Base-by-base conservation (phyloP, 257 asterid species). In the Jacaranda copaia region DNA sequence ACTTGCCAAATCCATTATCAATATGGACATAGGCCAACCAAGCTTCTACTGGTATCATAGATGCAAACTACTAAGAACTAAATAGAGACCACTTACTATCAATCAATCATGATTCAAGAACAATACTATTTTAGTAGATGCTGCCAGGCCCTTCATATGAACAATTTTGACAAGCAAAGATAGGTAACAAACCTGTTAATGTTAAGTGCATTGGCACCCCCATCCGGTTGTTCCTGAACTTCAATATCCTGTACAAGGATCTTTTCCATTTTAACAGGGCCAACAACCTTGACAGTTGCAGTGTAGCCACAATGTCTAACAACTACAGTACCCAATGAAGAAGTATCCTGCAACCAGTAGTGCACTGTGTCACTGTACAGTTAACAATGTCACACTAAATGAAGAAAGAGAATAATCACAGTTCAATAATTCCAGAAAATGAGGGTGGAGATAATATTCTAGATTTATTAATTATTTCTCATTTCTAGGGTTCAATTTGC, bases 131-230 rank as follows among this genome's bases (percentile, higher is more conserved):
- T 25, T 25, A 25, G 32, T 25, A 25, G 32, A 25, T 25, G 32
- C 32, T 25, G 19, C 56, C 58, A 70, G 12, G 68, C 71, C 19
- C 68, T 76, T 49, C 25, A 45, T 14, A n/a, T 25, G 25, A 36
- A 65, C 72, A 73, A 49, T 53, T 42, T 58, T 36, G 53, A 74
- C 57, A 83, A 81, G 68, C 73, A 66, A 66, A 79, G 69, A 55
- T 42, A 77, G n/a, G 70, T 56, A 18, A 15, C 19, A 73, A 81
- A 96, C 99, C 98, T 93, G 90, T 90, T 96, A 85, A 96, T 77
- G 73, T 93, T 96, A 60, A 96, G 97, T 58, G 97, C 93, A 81
- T 92, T 93, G 35, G 96, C 97, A 62, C 99, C 99, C 69, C 99
- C 99, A 77, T 90, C 96, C 18, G 86, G 87, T 84, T 92, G 97